Base-by-base conservation (phyloP, 345 rosid species). In the Aethionema arabicum region DNA sequence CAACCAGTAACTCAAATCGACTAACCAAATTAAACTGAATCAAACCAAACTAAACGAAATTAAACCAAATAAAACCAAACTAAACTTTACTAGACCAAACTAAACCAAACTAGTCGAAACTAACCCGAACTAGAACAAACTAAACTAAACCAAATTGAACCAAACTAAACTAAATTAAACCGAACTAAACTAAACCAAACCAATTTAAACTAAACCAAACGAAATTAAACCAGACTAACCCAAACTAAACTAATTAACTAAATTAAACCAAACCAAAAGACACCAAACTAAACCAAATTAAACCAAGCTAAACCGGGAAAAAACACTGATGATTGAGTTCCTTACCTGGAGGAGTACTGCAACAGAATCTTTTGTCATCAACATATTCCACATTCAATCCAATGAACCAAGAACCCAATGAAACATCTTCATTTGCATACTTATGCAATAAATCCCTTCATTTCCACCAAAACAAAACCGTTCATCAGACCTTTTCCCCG, bases 271-370 rank as follows among this genome's bases (percentile, higher is more conserved):
- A 21, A 21, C 27, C 27, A 21, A 21, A 1, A 21, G 1, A 21
- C 27, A 21, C 27, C 27, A 21, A 21, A 21, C 27, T 8, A 15
- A 53, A 64, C 30, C 15, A 14, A 65, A 54, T 49, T 5, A 35
- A 35, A 35, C 8, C 15, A 31, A 51, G 39, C 50, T 11, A 8
- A 52, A 33, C 56, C 4, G 2, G 38, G 7, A 45, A 36, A 3
- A 3, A 65, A n/a, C 36, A 7, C 72, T 46, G 16, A 4, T 11
- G 13, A 36, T 52, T 31, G 40, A 53, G 33, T 31, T 13, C 12
- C 46, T 77, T 80, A 86, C 98, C 96, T 39, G 83, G 89, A 4
- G 89, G 80, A 29, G 93, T 89, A 39, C 85, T 83, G 38, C 96
- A 92, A 50, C 98, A 88, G 35, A 89, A 70, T 55, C 83, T 75